A percentile compares a stretch with the other conserved stretches of the same genome.
These are phyloP conservation scores for Chlamydomonas eustigma DNA, from an alignment of 139 green algal genomes.

Conservation along the genomic window DNA sequence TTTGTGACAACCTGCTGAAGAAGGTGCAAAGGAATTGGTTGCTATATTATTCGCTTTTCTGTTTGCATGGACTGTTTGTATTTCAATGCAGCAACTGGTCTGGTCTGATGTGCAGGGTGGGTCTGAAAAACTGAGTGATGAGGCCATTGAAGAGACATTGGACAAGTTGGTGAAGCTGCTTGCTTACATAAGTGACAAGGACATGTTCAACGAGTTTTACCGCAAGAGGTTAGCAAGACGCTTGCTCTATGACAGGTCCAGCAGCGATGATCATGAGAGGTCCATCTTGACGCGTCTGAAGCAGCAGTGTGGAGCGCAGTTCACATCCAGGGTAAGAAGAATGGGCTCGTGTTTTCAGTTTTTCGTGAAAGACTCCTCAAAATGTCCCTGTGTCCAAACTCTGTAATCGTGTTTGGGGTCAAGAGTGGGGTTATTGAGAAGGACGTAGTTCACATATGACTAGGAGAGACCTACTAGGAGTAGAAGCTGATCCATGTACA, in stretches of 20 bases:
- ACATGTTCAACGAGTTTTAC: conserved; percentile 93
- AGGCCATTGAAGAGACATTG: conserved; percentile 85
- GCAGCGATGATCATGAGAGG: conserved; percentile 93
- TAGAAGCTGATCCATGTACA: too few relatives aligned
- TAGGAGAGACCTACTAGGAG: too few relatives aligned
- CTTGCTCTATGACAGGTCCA: conserved; percentile 77
- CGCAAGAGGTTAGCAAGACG: conserved; percentile 84
- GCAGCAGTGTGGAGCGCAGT: conserved; percentile 97
- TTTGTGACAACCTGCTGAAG: conserved; percentile 95
- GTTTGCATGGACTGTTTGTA: too few relatives aligned
- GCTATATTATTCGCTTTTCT: too few relatives aligned
- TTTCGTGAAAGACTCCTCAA: too few relatives aligned
- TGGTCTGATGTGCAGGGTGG: conserved; percentile 48
- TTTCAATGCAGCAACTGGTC: too few relatives aligned
- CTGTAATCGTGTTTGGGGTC: too few relatives aligned
- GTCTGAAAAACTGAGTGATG: conserved; percentile 76
- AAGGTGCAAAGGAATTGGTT: too few relatives aligned
- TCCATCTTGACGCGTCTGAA: conserved; percentile 93
- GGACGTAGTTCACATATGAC: too few relatives aligned
- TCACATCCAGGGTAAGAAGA: conserved; percentile 77
- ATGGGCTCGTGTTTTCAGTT: too few relatives aligned
- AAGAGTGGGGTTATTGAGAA: too few relatives aligned
- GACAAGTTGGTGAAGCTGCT: conserved; percentile 98
- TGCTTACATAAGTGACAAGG: conserved; percentile 87
- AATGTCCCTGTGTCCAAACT: too few relatives aligned